Percentiles rank a stretch among this genome's conserved stretches.
phyloP scores from a whole-genome alignment of 306 rosid species.

The Herpetospermum pedunculosum region DNA sequence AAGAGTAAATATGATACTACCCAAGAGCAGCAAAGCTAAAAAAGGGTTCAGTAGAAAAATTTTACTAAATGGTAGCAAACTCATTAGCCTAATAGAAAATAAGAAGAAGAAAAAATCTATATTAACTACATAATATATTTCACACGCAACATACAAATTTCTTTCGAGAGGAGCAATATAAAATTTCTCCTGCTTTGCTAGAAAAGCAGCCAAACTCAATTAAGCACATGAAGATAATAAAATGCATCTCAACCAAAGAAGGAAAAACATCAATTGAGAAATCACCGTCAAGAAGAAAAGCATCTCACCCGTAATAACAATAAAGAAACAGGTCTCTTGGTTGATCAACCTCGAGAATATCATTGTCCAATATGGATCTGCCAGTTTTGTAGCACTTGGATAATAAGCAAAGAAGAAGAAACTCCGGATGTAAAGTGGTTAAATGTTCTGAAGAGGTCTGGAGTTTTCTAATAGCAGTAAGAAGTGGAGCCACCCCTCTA shows the following conservation, averaged over 20 bases:
- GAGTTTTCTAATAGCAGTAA: conserved; percentile 60
- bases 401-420: conserved; percentile 77
- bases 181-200: too few relatives aligned
- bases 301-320: conserved; percentile 81
- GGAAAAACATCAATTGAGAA: not conserved
- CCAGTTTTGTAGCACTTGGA: conserved; percentile 82
- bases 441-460: conserved; percentile 58
- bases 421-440: conserved; percentile 72
- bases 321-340: conserved; percentile 85
- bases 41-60: not conserved
- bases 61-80: not conserved
- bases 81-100: not conserved
- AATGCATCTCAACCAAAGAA: not conserved
- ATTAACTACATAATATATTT: not conserved
- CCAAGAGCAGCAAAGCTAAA: not conserved
- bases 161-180: too few relatives aligned
- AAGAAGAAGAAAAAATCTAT: not conserved
- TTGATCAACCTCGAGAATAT: conserved; percentile 71
- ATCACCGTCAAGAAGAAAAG: not conserved
- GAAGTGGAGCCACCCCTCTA: conserved; percentile 74
- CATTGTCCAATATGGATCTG: conserved; percentile 57
- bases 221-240: too few relatives aligned
- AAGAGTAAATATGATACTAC: not conserved
- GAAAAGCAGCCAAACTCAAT: not conserved
- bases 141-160: not conserved